A percentile compares a stretch with the other conserved stretches of the same genome.
These are phyloP conservation scores for Xylaria polymorpha DNA, from an alignment of 2,329 filamentous ascomycete genomes.

Conservation along the genomic window DNA sequence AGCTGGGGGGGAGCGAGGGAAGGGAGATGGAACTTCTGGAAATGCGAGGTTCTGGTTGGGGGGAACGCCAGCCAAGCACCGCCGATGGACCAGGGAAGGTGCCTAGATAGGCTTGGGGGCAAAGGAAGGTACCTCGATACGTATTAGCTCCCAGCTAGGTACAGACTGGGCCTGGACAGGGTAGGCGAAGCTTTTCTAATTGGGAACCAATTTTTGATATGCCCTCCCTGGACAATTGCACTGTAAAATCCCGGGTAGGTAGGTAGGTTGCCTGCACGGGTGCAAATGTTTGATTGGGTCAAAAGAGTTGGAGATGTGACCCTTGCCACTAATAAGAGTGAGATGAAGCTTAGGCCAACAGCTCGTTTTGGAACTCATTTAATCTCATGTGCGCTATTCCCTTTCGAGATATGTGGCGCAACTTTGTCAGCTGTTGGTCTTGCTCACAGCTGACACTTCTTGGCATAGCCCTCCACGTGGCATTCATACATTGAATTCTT, in stretches of 20 bases:
- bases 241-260: background rate
- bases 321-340: conserved; percentile 17
- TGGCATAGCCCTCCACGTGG: background rate
- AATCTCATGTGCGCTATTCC: conserved; percentile 10
- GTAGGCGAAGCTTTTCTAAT: conserved; percentile 6
- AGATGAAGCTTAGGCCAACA: conserved; percentile 29
- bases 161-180: background rate
- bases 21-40: conserved; percentile 28
- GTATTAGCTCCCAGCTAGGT: background rate
- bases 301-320: conserved; percentile 15
- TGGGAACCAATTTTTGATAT: conserved; percentile 25
- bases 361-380: conserved; percentile 12
- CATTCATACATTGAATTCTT: too few species aligned
- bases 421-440: background rate
- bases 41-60: conserved; percentile 30
- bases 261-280: background rate
- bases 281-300: conserved; percentile 23
- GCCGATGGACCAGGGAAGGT: conserved; percentile 1
- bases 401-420: background rate
- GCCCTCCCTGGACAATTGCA: background rate
- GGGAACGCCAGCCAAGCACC: conserved; percentile 21
- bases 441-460: background rate
- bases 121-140: conserved; percentile 7
- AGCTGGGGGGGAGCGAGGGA: conserved; percentile 26
- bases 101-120: conserved; percentile 34